These are phyloP conservation scores for Amaranthus palmeri DNA, from an alignment of 148 eudicot species.

Conservation along the genomic window DNA sequence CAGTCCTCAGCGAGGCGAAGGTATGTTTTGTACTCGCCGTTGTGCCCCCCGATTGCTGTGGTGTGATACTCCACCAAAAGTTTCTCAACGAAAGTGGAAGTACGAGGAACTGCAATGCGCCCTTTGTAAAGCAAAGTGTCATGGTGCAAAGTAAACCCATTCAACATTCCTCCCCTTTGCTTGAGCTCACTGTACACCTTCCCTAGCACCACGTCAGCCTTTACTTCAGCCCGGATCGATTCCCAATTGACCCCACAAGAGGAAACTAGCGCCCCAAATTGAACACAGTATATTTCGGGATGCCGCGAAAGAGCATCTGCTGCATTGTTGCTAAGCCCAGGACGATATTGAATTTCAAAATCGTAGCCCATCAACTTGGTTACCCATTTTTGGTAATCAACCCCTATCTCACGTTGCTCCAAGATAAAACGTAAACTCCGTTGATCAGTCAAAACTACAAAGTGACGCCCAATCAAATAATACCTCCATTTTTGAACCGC, in stretches of 20 bases:
- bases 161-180: too few species aligned
- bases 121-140: neutral
- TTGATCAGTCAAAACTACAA: neutral
- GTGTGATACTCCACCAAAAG: neutral
- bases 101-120: neutral
- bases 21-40: neutral
- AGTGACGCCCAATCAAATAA: neutral
- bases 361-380: neutral
- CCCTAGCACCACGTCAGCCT: too few species aligned
- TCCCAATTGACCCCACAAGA: neutral
- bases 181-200: too few species aligned
- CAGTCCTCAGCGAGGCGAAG: neutral
- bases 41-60: neutral
- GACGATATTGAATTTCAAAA: neutral
- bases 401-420: neutral
- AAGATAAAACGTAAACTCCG: neutral
- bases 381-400: neutral
- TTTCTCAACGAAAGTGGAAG: neutral
- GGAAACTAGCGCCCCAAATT: neutral
- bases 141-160: neutral
- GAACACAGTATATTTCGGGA: too few species aligned
- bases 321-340: too few species aligned
- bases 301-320: neutral
- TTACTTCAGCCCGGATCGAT: neutral
- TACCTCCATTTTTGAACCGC: neutral